phyloP scores from a whole-genome alignment of 169 alveolate species.

The Toxoplasma gondii region DNA sequence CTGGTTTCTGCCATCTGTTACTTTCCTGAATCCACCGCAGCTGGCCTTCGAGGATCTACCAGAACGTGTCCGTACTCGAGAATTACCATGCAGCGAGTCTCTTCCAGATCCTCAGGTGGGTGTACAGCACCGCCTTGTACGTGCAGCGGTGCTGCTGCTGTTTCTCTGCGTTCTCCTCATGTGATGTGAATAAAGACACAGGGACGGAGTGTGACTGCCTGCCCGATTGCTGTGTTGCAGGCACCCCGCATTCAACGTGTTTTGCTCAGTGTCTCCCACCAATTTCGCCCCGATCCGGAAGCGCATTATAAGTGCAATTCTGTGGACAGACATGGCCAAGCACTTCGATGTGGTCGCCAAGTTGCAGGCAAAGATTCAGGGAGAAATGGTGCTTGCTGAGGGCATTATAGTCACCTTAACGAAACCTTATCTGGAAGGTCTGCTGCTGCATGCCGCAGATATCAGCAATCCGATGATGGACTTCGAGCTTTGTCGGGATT shows the following conservation, averaged over 20 bases:
- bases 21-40: not conserved
- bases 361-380: slow-evolving; percentile 50
- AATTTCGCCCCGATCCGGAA: slow-evolving; percentile 15
- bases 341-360: slow-evolving; percentile 67
- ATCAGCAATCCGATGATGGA: slow-evolving; percentile 67
- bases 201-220: not conserved
- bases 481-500: slow-evolving; percentile 48
- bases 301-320: slow-evolving; percentile 58
- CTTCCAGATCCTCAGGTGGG: slow-evolving; percentile 59
- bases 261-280: not conserved
- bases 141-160: too few relatives aligned
- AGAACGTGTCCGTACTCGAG: slow-evolving; percentile 66
- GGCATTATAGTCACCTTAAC: slow-evolving; percentile 19
- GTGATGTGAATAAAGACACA: too few relatives aligned
- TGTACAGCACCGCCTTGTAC: not conserved
- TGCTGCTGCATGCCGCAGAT: slow-evolving; percentile 67
- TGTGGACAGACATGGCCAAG: slow-evolving; percentile 70
- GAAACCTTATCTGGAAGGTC: slow-evolving; percentile 36
- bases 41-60: slow-evolving; percentile 61
- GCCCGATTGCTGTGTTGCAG: not conserved
- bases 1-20: too few relatives aligned
- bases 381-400: slow-evolving; percentile 52
- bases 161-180: too few relatives aligned
- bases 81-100: slow-evolving; percentile 66
- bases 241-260: not conserved